Evolutionary conservation across 192 early-diverging fungal species (phyloP), one percentile per base, ranked within the genome.

Genomic region (Allomyces javanicus): DNA sequence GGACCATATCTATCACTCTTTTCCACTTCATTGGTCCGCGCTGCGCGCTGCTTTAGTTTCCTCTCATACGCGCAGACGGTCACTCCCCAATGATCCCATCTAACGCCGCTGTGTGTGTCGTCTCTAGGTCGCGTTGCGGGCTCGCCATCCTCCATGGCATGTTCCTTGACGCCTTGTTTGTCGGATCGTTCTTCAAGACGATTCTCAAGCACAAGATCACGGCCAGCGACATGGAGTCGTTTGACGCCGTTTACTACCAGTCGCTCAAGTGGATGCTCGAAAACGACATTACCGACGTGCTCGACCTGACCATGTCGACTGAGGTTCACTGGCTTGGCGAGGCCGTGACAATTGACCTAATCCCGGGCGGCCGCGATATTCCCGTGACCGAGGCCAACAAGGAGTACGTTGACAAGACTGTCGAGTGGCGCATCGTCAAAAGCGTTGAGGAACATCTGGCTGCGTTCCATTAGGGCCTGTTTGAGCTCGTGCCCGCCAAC

Each of bases 311-410:
- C 50, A 67, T 71, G 26, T 22, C 66, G 22, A 23, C 62, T 21
- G 70, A 71, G 22, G 70, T 63, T 22, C 66, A 71, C 24, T 27
- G 61, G 3, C 67, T 71, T 22, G 70, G 70, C 64, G 66, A 67
- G 17, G 64, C 61, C 6, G 63, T 61, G 1, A 67, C 70, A 9
- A 67, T 71, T 7, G 66, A 71, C 22, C 40, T 71, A n/a, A 67
- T 67, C 24, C 66, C 66, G 12, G 62, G 40, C 26, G 70, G 70
- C 21, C 44, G n/a, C 9, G 64, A 71, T 27, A 71, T 71, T 33
- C 25, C 58, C 7, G 70, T 71, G 17, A 67, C 65, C n/a, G 66
- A 71, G 26, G 62, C 44, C 4, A 71, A 71, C 24, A 72, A 58
- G 5, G 61, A 71, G 66, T 71, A 67, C 55, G 62, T 67, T n/a